These are phyloP conservation scores for Eremothecium coryli DNA, from an alignment of 1,139 yeast species.

Conservation along the genomic window DNA sequence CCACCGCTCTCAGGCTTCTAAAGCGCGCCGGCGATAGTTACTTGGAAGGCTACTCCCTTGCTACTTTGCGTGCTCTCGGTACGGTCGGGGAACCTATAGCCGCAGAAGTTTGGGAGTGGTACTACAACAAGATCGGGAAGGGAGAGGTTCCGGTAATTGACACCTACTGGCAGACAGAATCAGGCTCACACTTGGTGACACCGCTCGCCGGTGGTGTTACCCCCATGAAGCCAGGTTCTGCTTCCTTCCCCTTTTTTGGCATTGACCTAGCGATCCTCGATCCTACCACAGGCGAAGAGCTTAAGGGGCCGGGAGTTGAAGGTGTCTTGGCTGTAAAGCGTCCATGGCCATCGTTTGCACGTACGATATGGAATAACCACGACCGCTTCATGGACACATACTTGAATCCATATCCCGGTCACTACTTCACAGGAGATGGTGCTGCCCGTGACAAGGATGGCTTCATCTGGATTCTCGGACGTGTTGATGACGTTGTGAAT, in stretches of 20 bases:
- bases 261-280: slow-evolving; percentile 60
- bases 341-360: slow-evolving; percentile 73
- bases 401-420: slow-evolving; percentile 57
- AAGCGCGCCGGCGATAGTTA: slow-evolving; percentile 72
- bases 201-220: slow-evolving; percentile 57
- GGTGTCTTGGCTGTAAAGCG: slow-evolving; percentile 65
- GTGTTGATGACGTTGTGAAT: slow-evolving; percentile 77
- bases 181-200: slow-evolving; percentile 64
- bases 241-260: slow-evolving; percentile 72
- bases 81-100: slow-evolving; percentile 93
- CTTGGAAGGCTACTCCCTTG: slow-evolving; percentile 55
- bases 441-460: slow-evolving; percentile 75
- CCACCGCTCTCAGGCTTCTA: slow-evolving; percentile 75
- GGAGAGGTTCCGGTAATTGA: slow-evolving; percentile 66
- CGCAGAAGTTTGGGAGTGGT: slow-evolving; percentile 92
- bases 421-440: slow-evolving; percentile 75
- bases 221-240: slow-evolving; percentile 72
- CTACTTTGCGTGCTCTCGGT: slow-evolving; percentile 63
- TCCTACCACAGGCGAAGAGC: slow-evolving; percentile 62
- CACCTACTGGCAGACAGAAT: slow-evolving; percentile 81
- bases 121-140: slow-evolving; percentile 68
- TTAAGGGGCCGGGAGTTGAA: slow-evolving; percentile 53
- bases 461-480: slow-evolving; percentile 69
- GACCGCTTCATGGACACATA: slow-evolving; percentile 62
- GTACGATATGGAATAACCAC: slow-evolving; percentile 68